Conservation (phyloP, 352 stramenopile species). For the Phytophthora megakarya region DNA sequence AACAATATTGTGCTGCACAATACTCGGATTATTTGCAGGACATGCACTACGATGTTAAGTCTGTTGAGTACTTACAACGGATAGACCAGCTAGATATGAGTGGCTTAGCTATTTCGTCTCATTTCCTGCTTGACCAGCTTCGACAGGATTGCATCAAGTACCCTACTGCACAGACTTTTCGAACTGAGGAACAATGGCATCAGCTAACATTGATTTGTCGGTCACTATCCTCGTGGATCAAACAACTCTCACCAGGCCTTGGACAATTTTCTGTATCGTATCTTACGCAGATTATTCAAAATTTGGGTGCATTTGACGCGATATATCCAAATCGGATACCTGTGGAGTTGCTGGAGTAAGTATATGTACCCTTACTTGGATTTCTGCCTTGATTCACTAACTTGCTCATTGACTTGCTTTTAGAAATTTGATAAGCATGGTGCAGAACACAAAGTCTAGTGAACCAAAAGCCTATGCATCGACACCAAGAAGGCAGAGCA, state of each 20-base stretch:
- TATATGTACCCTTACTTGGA: background rate
- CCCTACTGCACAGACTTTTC: background rate
- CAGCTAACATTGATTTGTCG: conserved; percentile 2
- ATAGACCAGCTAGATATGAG: background rate
- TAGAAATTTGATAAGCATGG: conserved; percentile 3
- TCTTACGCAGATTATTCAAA: conserved; percentile 3
- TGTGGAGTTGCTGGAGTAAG: conserved; percentile 16
- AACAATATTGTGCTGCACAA: conserved; percentile 4
- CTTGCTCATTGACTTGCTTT: background rate
- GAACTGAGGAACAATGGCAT: conserved; percentile 9
- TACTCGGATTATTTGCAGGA: conserved; percentile 18
- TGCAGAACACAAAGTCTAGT: background rate
- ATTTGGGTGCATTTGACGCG: conserved; percentile 18
- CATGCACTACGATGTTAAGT: conserved; percentile 2
- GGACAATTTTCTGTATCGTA: conserved; percentile 3
- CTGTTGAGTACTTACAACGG: conserved; percentile 15
- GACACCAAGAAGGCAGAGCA: background rate
- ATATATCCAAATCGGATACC: conserved; percentile 16
- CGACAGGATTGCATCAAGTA: conserved; percentile 10
- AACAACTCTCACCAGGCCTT: background rate
- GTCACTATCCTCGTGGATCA: conserved; percentile 1
- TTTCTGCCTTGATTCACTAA: background rate
- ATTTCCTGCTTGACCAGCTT: conserved; percentile 17
- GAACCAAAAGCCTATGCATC: background rate
- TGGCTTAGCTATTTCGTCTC: background rate